Evolutionary conservation across 768 basidiomycete genomes (phyloP), one percentile per base, ranked within the genome.

Genomic region (Gelatoporia subvermispora): DNA sequence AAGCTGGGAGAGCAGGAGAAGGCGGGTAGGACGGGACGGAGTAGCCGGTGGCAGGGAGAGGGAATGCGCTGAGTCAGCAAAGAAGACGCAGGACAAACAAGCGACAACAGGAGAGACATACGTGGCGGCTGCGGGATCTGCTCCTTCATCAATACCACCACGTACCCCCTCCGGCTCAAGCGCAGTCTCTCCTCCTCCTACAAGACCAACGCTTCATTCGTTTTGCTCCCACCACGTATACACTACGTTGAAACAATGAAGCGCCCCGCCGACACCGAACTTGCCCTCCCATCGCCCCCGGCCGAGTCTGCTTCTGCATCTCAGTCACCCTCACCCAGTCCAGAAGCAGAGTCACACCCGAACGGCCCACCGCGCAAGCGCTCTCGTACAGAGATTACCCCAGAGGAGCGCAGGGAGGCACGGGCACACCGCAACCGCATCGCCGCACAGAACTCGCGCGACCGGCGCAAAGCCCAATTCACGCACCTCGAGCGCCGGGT

Each of bases 401-500:
- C 84, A 0, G 89, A 91, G 53, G 88, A 91, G 60, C 86, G 88
- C 66, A 88, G 81, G 58, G 90, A 92, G 64, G 89, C 88, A 41
- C 77, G 93, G 55, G 91, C 88, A 15, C 89, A 93, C 69, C 83
- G 93, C 48, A 95, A 95, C 68, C 80, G 92, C 43, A 90, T 94
- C 65, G 93, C 93, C 2, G 92, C 92, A 4, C 93, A 95, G 73
- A 88, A 93, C 71, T 90, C 88, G 10, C 84, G 93, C 39, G 93
- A 95, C 71, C 79, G 88, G 57, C 79, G 91, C 48, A 95, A 95
- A 67, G 85, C 84, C 15, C 90, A 94, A 54, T 91, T 85, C 62
- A 82, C 90, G 18, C 92, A 95, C 62, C 77, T 99, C 39, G 95
- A 97, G 58, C 76, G 84, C 43, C 98, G 96, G 85, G 92, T 96